Evolutionary conservation across 2,329 filamentous ascomycete species (phyloP).

Genomic region (Periconia sp.): DNA sequence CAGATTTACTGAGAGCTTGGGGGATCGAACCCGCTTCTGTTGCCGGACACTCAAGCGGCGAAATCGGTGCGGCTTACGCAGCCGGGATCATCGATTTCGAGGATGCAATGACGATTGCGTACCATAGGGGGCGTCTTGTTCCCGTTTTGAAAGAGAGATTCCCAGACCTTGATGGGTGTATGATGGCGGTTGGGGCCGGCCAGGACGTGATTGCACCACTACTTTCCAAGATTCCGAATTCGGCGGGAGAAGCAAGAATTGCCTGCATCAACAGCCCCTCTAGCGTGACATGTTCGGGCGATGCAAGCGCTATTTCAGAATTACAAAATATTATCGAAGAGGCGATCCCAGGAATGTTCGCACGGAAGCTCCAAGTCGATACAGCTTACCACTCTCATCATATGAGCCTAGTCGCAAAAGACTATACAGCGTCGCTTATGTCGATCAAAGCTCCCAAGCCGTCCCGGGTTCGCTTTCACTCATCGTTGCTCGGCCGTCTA

Average conservation of each 20-base stretch:
- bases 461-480: slow-evolving; percentile 20
- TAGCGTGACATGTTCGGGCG: slow-evolving; percentile 55
- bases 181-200: slow-evolving; percentile 30
- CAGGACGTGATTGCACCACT: slow-evolving; percentile 19
- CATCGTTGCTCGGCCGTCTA: slow-evolving; percentile 21
- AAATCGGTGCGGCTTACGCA: slow-evolving; percentile 39
- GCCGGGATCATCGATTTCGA: slow-evolving; percentile 26
- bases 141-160: slow-evolving; percentile 24
- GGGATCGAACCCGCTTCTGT: slow-evolving; percentile 28
- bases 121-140: slow-evolving; percentile 30
- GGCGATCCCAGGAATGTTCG: slow-evolving; percentile 40
- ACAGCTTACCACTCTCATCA: slow-evolving; percentile 52
- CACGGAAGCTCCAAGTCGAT: slow-evolving; percentile 49
- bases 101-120: slow-evolving; percentile 31
- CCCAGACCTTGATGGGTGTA: slow-evolving; percentile 23
- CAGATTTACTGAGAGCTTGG: slow-evolving; percentile 33
- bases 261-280: slow-evolving; percentile 49
- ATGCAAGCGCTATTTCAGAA: slow-evolving; percentile 46
- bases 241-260: slow-evolving; percentile 15
- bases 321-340: slow-evolving; percentile 43
- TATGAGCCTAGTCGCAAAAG: slow-evolving; percentile 27
- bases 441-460: slow-evolving; percentile 23
- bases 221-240: slow-evolving; percentile 14
- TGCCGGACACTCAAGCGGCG: slow-evolving; percentile 37
- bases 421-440: slow-evolving; percentile 32